phyloP scores from a whole-genome alignment of 1,284 basidiomycete species.

The Trichosporon ovoides region DNA sequence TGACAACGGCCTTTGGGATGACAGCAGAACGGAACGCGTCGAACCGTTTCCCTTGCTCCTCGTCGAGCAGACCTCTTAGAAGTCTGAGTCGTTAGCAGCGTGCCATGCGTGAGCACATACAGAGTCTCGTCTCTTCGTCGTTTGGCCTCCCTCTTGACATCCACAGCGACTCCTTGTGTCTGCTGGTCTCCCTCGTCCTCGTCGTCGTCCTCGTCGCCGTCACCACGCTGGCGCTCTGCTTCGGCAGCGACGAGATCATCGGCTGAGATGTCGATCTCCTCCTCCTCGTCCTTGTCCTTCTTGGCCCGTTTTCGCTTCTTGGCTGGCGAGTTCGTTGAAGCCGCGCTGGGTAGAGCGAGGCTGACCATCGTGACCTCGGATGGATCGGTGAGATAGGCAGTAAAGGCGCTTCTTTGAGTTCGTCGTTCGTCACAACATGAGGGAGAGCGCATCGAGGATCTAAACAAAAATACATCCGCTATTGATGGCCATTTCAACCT shows the following conservation, averaged over 20 bases:
- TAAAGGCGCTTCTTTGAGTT: too few species aligned
- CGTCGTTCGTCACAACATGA: background rate
- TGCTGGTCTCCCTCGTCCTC: constrained; percentile 17
- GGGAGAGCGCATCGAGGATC: background rate
- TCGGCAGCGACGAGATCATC: constrained; percentile 23
- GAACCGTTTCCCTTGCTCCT: constrained; percentile 39
- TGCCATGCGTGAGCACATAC: constrained; percentile 8
- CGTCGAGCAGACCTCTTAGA: constrained; percentile 35
- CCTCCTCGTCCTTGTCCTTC: constrained; percentile 19
- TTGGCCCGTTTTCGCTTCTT: constrained; percentile 21
- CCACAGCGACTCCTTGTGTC: constrained; percentile 3
- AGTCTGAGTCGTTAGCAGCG: constrained; percentile 20
- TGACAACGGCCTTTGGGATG: constrained; percentile 34
- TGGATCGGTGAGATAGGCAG: background rate
- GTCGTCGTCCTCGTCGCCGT: constrained; percentile 24
- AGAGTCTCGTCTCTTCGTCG: constrained; percentile 14
- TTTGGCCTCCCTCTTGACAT: constrained; percentile 19
- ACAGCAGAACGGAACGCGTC: constrained; percentile 37
- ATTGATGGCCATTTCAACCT: too few species aligned
- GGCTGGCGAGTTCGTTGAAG: constrained; percentile 9
- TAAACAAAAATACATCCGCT: constrained; percentile 1
- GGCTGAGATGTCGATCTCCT: constrained; percentile 21
- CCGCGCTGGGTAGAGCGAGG: constrained; percentile 16
- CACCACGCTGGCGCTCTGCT: constrained; percentile 7
- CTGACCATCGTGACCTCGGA: constrained; percentile 9